Evolutionary conservation across 805 yeast species (phyloP), one percentile per base, ranked within the genome.

Genomic region (Ogataea zsoltii): DNA sequence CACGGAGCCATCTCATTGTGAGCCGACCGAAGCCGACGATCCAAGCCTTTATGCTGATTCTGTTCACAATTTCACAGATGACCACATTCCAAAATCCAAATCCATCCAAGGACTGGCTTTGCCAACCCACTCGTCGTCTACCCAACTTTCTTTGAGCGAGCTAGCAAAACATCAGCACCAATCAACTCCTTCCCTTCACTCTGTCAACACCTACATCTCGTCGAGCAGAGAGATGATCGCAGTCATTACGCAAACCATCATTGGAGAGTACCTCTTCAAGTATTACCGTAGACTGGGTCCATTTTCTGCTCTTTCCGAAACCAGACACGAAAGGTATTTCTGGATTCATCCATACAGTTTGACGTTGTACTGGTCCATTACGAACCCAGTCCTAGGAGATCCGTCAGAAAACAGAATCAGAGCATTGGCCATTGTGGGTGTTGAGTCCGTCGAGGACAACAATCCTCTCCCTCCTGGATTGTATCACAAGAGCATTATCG

Each of bases 271-370:
- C 53, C 70, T 91, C 46, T 83, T 76, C 77, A 92, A 92, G 66
- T 91, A 91, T 62, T 88, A 84, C 63, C 81, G 94, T 47, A 80
- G 82, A 49, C 67, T 85, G 42, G 91, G 91, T 1, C 85, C 90
- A 13, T 71, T 88, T 40, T 83, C 88, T 31, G 75, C 85, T 1
- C 75, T 88, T 16, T 78, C 92, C 0, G 94, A 89, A 41, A 77
- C 79, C 33, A 78, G 97, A 48, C 99, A 92, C 61, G 94, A 86
- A 60, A 77, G 97, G 53, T 92, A 80, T 69, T 92, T 92, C 75
- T 94, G 98, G 98, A 80, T 94, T 36, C 96, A 92, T 66, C 98
- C 99, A 3, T 91, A 91, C 65, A 85, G 94, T 7, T 69, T 89
- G 71, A 88, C 96, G 0, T 71, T 92, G 38, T 90, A 88, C 65